Conservation (phyloP, 495 filamentous ascomycete genomes). For the Aspergillus campestris region DNA sequence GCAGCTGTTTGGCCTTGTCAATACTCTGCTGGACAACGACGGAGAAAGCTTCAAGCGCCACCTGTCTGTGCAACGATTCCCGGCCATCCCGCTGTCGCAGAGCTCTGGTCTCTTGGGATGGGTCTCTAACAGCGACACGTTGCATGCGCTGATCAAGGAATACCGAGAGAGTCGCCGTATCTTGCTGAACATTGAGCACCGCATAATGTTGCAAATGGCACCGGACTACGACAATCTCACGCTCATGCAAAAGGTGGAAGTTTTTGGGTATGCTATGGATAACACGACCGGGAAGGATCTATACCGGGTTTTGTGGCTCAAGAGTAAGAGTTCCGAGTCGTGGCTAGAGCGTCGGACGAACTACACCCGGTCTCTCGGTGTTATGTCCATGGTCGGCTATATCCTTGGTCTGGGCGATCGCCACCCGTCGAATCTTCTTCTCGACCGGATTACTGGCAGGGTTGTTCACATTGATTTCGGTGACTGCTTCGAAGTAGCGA, state of each 20-base stretch:
- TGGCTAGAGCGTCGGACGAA: conserved; percentile 97
- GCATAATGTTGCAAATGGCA: conserved; percentile 99
- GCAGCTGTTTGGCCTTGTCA: conserved; percentile 95
- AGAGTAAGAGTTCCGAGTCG: conserved; percentile 94
- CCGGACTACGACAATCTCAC: conserved; percentile 97
- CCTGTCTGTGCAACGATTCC: conserved; percentile 88
- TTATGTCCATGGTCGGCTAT: conserved; percentile 99
- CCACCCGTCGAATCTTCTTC: conserved; percentile 94
- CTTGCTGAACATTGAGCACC: conserved; percentile 95
- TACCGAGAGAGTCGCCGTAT: conserved; percentile 96
- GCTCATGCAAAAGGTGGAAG: conserved; percentile 99
- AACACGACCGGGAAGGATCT: conserved; percentile 98
- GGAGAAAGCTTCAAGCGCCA: conserved; percentile 95
- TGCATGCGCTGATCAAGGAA: conserved; percentile 93
- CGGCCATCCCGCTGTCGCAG: conserved; percentile 90
- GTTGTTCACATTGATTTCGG: conserved; percentile 98
- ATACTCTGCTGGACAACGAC: conserved; percentile 86
- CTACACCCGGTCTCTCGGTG: conserved; percentile 92
- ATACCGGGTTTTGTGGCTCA: conserved; percentile 95
- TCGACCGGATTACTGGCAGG: conserved; percentile 89
- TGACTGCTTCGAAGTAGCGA: conserved; percentile 98
- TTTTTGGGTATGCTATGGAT: conserved; percentile 96
- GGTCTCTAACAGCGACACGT: conserved; percentile 96
- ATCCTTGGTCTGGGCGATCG: conserved; percentile 94
- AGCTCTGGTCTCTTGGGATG: conserved; percentile 91